Conservation (phyloP, 1,284 basidiomycete species). For the Phaffia rhodozyma region DNA sequence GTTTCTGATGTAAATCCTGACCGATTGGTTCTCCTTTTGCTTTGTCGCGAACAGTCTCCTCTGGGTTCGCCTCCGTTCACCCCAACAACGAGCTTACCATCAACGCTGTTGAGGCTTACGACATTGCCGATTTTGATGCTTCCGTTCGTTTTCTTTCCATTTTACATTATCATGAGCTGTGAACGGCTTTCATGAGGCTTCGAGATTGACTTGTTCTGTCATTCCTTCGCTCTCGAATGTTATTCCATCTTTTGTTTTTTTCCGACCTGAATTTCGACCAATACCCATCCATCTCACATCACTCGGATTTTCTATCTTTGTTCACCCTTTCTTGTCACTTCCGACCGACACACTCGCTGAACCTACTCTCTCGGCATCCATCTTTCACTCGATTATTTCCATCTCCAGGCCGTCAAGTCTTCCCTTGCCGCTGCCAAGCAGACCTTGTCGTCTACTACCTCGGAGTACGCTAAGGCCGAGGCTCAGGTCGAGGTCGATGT, state of each 20-base stretch:
- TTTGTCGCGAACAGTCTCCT: slow-evolving; percentile 53
- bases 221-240: neutral
- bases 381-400: slow-evolving; percentile 67
- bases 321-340: neutral
- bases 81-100: slow-evolving; percentile 93
- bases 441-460: slow-evolving; percentile 66
- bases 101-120: slow-evolving; percentile 93
- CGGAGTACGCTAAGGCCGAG: slow-evolving; percentile 87
- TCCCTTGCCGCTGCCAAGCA: slow-evolving; percentile 63
- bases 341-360: neutral
- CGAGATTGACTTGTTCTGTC: slow-evolving; percentile 20
- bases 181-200: no score
- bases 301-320: neutral
- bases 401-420: slow-evolving; percentile 40
- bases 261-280: neutral
- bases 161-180: no score
- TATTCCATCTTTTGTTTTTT: no score
- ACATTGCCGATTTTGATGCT: slow-evolving; percentile 59
- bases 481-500: slow-evolving; percentile 92
- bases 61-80: slow-evolving; percentile 95
- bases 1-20: neutral
- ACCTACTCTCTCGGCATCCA: slow-evolving; percentile 21
- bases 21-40: neutral
- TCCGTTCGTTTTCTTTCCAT: slow-evolving; percentile 21
- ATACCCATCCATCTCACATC: neutral